A percentile compares a stretch with the other conserved stretches of the same genome.
These are phyloP conservation scores for Naganishia kalamii DNA, from an alignment of 768 basidiomycete genomes.

Conservation along the genomic window DNA sequence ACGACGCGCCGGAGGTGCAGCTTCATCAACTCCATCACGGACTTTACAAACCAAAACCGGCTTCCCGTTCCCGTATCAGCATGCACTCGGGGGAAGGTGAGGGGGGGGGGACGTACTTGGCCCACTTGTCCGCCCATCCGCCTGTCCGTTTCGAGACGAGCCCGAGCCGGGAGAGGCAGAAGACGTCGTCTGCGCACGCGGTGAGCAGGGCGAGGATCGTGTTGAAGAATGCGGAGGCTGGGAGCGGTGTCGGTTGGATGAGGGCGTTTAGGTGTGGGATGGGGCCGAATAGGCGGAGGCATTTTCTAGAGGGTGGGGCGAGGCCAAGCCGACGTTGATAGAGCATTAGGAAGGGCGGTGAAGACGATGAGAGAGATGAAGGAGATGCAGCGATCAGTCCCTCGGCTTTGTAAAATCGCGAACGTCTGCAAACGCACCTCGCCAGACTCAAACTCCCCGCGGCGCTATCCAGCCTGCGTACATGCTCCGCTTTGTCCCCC, in stretches of 20 bases:
- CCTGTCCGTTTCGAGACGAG: constrained; percentile 8
- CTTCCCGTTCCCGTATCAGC: not conserved
- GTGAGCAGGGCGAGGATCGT: not conserved
- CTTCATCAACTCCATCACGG: constrained; percentile 10
- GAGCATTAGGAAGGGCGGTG: not conserved
- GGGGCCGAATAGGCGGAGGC: constrained; percentile 11
- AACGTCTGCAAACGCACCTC: constrained; percentile 2
- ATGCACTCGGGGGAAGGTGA: not conserved
- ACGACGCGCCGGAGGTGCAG: not conserved
- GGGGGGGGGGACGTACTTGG: constrained; percentile 3
- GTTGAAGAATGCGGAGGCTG: constrained; percentile 3
- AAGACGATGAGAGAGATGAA: too few relatives aligned
- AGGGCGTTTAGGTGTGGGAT: constrained; percentile 12
- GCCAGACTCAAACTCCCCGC: constrained; percentile 13
- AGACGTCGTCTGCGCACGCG: constrained; percentile 16
- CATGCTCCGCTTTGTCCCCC: constrained; percentile 1
- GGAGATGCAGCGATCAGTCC: not conserved
- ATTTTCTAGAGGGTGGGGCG: constrained; percentile 10
- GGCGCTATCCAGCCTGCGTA: not conserved
- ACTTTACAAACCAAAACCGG: constrained; percentile 19
- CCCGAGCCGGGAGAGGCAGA: constrained; percentile 17
- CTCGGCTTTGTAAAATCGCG: not conserved
- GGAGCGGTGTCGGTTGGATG: constrained; percentile 1
- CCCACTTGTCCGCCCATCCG: constrained; percentile 21
- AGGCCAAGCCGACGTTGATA: not conserved